phyloP scores from a whole-genome alignment of 306 rosid genomes.

The Purshia tridentata region DNA sequence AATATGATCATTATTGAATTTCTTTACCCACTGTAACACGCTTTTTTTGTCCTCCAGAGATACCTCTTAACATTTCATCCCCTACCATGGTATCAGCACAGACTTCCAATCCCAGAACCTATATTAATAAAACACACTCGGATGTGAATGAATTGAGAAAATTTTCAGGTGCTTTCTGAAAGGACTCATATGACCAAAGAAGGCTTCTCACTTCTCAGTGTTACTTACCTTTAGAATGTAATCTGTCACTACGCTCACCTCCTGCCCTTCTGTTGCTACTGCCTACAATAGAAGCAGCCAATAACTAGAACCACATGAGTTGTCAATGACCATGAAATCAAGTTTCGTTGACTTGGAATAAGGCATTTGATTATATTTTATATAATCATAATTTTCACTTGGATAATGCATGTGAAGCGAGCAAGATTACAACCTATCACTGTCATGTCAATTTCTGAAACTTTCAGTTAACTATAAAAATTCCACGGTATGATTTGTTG shows the following conservation, averaged over 20 bases:
- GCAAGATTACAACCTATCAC: neutral
- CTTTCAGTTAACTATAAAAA: neutral
- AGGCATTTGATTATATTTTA: too few relatives aligned
- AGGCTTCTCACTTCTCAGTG: neutral
- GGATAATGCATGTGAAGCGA: neutral
- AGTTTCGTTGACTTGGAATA: neutral
- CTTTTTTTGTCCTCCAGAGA: conserved; percentile 54
- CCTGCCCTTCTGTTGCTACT: conserved; percentile 32
- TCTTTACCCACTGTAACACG: conserved; percentile 51
- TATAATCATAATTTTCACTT: neutral
- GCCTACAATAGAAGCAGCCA: conserved; percentile 30
- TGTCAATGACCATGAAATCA: neutral
- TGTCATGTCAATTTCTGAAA: neutral
- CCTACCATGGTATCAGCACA: conserved; percentile 51
- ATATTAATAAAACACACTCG: neutral
- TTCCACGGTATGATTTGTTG: neutral
- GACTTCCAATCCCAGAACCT: conserved; percentile 47
- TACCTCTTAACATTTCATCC: conserved; percentile 42
- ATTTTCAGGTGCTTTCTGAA: neutral
- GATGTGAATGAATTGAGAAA: neutral
- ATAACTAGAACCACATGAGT: neutral
- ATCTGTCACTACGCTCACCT: conserved; percentile 37
- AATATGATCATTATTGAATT: neutral
- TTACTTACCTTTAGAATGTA: conserved; percentile 39
- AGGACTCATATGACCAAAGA: neutral